phyloP scores from a whole-genome alignment of 2,329 filamentous ascomycete species.

The Fusarium veterinarium region DNA sequence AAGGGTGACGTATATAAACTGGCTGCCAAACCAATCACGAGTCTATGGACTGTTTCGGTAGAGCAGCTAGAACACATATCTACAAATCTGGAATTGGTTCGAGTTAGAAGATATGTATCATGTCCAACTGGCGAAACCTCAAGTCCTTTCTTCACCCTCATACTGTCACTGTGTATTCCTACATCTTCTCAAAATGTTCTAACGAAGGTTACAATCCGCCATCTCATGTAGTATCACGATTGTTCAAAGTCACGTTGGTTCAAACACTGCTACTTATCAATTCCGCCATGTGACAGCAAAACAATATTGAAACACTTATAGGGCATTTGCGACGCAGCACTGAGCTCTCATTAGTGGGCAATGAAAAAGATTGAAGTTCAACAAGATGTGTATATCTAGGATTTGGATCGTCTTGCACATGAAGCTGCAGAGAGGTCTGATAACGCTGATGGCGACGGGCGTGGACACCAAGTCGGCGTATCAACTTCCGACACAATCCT shows the following conservation, averaged over 20 bases:
- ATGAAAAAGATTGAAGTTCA: not conserved
- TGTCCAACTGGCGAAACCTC: not conserved
- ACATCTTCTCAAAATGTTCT: not conserved
- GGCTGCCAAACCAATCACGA: not conserved
- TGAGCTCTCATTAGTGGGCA: not conserved
- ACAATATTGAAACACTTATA: not conserved
- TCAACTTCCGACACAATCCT: constrained; percentile 10
- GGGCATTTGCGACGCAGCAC: too few species aligned
- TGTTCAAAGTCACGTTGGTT: not conserved
- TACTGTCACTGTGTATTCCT: not conserved
- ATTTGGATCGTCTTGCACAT: not conserved
- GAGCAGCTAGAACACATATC: not conserved
- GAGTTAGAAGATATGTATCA: not conserved
- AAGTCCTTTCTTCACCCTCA: not conserved
- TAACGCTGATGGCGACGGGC: not conserved
- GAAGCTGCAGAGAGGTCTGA: not conserved
- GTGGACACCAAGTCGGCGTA: not conserved
- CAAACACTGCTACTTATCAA: not conserved
- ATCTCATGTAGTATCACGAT: not conserved
- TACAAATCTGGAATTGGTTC: not conserved
- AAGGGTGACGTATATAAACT: not conserved
- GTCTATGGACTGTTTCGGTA: not conserved
- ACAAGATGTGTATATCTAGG: not conserved
- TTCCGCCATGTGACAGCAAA: not conserved
- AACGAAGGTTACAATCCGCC: not conserved